A percentile compares a stretch with the other conserved stretches of the same genome.
Conservation (phyloP, 306 rosid genomes). For the Glycine latifolia region DNA sequence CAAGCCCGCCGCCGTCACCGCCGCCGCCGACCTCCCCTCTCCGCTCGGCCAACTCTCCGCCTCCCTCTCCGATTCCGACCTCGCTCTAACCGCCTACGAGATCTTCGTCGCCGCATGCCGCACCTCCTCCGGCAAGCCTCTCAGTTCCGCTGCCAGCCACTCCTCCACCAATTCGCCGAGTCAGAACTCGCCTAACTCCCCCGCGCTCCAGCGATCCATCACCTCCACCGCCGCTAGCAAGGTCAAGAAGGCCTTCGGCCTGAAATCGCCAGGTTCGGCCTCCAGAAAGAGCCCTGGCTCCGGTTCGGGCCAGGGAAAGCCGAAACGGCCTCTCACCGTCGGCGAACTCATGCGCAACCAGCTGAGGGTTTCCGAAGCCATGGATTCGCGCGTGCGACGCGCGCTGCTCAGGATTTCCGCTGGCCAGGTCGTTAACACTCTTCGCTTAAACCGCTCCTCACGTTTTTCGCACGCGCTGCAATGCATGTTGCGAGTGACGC, state of each 20-base stretch:
- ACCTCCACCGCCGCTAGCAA: constrained; percentile 97
- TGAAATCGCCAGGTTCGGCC: constrained; percentile 90
- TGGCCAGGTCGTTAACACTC: constrained; percentile 70
- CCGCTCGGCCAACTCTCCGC: constrained; percentile 80
- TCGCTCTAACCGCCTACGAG: constrained; percentile 88
- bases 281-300: constrained; percentile 86
- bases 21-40: constrained; percentile 77
- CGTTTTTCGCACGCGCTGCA: constrained; percentile 18
- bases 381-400: constrained; percentile 89
- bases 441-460: neutral
- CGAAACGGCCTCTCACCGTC: constrained; percentile 77
- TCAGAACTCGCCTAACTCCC: constrained; percentile 62
- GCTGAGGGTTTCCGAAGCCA: constrained; percentile 92
- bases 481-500: constrained; percentile 28
- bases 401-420: constrained; percentile 92
- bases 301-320: constrained; percentile 67
- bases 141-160: constrained; percentile 53
- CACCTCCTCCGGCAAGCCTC: constrained; percentile 80
- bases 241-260: constrained; percentile 94
- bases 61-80: constrained; percentile 79
- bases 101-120: constrained; percentile 98
- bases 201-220: constrained; percentile 82
- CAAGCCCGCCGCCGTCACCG: constrained; percentile 32
- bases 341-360: constrained; percentile 97
- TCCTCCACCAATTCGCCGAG: constrained; percentile 59